Base-by-base conservation (phyloP, 2,329 filamentous ascomycete species). In the Chaetomiaceae sp. region DNA sequence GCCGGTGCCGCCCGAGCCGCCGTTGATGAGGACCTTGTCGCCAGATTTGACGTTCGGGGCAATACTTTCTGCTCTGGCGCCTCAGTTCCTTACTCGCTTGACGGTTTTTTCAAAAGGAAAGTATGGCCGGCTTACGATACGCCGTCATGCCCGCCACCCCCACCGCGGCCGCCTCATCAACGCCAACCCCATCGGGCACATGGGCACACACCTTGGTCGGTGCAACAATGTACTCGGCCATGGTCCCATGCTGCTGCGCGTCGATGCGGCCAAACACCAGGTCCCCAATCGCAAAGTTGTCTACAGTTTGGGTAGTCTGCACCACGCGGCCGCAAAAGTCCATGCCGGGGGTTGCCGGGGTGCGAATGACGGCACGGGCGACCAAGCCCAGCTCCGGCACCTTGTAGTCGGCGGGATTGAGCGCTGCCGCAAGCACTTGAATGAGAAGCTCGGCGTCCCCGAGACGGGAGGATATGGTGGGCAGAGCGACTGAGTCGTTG, bases 371-470 rank as follows among this genome's bases (percentile, higher is more conserved):
- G 20, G 72, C 56, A 4, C 71, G 68, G 1, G 65, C 65, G 5
- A 78, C 51, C 0, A 74, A 66, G 25, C 75, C 67, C 2, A 69
- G 18, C 62, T 86, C 82, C 9, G 79, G 72, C 2, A 80, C 58
- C 66, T 87, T 87, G 73, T 82, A 79, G 72, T 87, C 85, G 25
- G 78, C 78, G 0, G 82, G 82, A 63, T 86, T 87, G 58, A 86
- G 64, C 21, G 76, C 69, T 23, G 74, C 72, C 52, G 73, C 69
- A 53, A 77, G 66, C 7, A 86, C 77, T 56, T 77, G 69, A 44
- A 86, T 69, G 13, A 86, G 73, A 40, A 84, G 63, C 56, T 81
- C 72, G 33, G 73, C 63, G 3, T 66, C 67, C n/a, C 61, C 61
- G 54, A 58, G 20, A 5, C 36, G 69, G 38, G 65, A 66, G 14